A percentile compares a stretch with the other conserved stretches of the same genome.
phyloP scores from a whole-genome alignment of 2,329 filamentous ascomycete genomes.

The Ophiostoma perfectum region DNA sequence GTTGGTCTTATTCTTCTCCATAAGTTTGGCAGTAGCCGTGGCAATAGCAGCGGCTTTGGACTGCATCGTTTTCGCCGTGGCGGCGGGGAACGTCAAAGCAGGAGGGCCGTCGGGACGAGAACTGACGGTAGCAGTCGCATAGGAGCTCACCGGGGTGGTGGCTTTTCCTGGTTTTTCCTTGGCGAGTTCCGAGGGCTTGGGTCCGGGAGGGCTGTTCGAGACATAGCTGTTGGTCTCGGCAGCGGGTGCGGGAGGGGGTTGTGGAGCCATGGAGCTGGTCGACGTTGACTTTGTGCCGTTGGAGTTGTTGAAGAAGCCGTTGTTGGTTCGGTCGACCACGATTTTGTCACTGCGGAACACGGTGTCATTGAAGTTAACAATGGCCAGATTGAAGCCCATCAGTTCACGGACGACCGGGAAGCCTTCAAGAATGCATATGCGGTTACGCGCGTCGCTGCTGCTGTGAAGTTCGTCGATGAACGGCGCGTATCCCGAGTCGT shows the following conservation, averaged over 20 bases:
- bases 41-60: conserved; percentile 29
- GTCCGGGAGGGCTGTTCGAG: background rate
- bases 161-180: background rate
- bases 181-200: background rate
- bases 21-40: conserved; percentile 17
- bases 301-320: background rate
- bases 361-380: conserved; percentile 40
- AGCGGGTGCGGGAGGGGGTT: background rate
- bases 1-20: conserved; percentile 31
- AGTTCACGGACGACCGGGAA: conserved; percentile 45
- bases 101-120: conserved; percentile 19
- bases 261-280: background rate
- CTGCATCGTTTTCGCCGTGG: conserved; percentile 26
- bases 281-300: background rate
- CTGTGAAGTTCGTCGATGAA: conserved; percentile 52
- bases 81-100: conserved; percentile 38
- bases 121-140: background rate
- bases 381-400: conserved; percentile 41
- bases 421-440: conserved; percentile 52
- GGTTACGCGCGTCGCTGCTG: conserved; percentile 39
- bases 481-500: conserved; percentile 56
- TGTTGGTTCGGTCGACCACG: conserved; percentile 33
- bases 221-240: background rate
- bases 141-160: conserved; percentile 1
- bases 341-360: conserved; percentile 54